phyloP scores from a whole-genome alignment of 768 basidiomycete genomes.

The Solioccasus polychromus region DNA sequence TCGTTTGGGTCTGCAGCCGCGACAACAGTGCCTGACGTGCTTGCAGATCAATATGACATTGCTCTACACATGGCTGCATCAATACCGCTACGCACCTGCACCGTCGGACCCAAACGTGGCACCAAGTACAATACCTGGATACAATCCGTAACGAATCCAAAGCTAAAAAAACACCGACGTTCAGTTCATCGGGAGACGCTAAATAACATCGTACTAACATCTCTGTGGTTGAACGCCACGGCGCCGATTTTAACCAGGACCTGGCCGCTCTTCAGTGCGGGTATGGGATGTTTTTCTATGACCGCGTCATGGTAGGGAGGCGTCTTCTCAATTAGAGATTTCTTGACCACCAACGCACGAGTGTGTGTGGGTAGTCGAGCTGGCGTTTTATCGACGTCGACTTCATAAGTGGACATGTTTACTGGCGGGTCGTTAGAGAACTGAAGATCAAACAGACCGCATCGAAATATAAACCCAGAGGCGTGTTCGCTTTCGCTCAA shows the following conservation, averaged over 20 bases:
- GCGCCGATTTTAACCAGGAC: conserved; percentile 67
- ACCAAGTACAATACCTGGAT: conserved; percentile 60
- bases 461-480: too few relatives aligned
- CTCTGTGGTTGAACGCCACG: conserved; percentile 75
- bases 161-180: conserved; percentile 43
- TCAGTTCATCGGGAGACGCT: background rate
- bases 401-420: too few relatives aligned
- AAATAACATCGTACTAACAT: too few relatives aligned
- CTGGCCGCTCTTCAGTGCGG: conserved; percentile 50
- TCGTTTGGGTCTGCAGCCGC: conserved; percentile 54
- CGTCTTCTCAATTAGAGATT: conserved; percentile 36
- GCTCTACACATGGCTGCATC: too few relatives aligned
- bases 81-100: conserved; percentile 49
- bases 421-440: too few relatives aligned
- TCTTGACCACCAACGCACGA: conserved; percentile 47
- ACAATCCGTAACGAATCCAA: conserved; percentile 69
- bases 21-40: conserved; percentile 54
- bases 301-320: conserved; percentile 57
- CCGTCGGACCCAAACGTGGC: conserved; percentile 70
- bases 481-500: too few relatives aligned
- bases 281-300: conserved; percentile 49
- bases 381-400: too few relatives aligned
- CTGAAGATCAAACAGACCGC: too few relatives aligned
- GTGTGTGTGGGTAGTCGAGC: conserved; percentile 42
- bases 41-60: background rate